A percentile compares a stretch with the other conserved stretches of the same genome.
These are phyloP conservation scores for Pseudovirgaria hyperparasitica DNA, from an alignment of 2,329 filamentous ascomycete species.

Conservation along the genomic window DNA sequence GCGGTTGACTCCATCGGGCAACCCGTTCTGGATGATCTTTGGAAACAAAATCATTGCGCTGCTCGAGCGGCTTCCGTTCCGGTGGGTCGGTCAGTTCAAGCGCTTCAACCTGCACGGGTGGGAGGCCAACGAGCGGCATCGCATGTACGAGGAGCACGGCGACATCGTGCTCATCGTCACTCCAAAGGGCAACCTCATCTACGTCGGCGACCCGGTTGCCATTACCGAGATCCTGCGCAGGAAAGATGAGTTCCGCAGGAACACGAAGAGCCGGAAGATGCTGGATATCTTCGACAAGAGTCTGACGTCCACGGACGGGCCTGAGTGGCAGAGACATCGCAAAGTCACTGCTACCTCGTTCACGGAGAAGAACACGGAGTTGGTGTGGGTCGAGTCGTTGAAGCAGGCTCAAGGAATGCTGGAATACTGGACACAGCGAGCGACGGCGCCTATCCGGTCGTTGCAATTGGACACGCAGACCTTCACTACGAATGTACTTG, in stretches of 20 bases:
- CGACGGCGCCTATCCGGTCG: constrained; percentile 1
- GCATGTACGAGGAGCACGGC: constrained; percentile 7
- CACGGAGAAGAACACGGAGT: constrained; percentile 14
- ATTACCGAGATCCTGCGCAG: constrained; percentile 7
- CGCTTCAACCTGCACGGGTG: constrained; percentile 9
- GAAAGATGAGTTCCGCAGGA: constrained; percentile 7
- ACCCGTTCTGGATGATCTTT: constrained; percentile 1
- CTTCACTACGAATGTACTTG: constrained; percentile 9
- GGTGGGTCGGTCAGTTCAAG: no score
- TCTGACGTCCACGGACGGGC: constrained; percentile 8
- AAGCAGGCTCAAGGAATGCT: constrained; percentile 9
- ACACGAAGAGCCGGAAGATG: constrained; percentile 10
- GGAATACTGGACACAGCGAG: constrained; percentile 7
- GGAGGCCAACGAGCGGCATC: constrained; percentile 7
- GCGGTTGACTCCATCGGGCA: no score
- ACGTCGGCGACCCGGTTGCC: constrained; percentile 6
- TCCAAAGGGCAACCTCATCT: constrained; percentile 7
- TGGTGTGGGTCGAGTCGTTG: constrained; percentile 12
- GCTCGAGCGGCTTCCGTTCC: background rate
- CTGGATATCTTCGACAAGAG: constrained; percentile 13
- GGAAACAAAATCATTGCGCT: background rate
- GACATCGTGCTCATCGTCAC: constrained; percentile 7
- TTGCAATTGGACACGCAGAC: constrained; percentile 7
- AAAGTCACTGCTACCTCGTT: constrained; percentile 13
- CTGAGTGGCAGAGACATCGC: constrained; percentile 14